These are phyloP conservation scores for Crepidotus variabilis DNA, from an alignment of 768 basidiomycete genomes.

Conservation along the genomic window DNA sequence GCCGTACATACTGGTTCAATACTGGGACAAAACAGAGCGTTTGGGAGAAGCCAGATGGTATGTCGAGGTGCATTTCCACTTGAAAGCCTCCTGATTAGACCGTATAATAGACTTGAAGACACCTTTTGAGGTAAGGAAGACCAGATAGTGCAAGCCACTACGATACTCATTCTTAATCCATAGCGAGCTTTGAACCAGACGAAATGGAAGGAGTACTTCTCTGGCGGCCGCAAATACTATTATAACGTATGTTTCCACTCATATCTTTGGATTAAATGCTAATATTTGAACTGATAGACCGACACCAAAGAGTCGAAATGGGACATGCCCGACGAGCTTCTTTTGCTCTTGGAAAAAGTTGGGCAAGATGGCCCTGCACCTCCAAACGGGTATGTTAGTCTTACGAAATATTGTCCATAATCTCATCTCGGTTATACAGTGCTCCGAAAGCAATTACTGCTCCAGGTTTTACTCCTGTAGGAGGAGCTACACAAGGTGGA, in stretches of 20 bases:
- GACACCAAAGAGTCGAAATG: conserved; percentile 93
- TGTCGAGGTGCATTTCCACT: conserved; percentile 15
- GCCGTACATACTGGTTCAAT: conserved; percentile 99
- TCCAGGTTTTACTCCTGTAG: conserved; percentile 40
- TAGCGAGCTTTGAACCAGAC: conserved; percentile 88
- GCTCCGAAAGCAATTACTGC: conserved; percentile 30
- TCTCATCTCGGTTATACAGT: conserved; percentile 10
- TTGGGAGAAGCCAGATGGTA: conserved; percentile 98
- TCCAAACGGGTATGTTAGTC: neutral
- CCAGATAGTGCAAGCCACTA: conserved; percentile 4
- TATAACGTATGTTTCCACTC: conserved; percentile 58
- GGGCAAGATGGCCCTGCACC: conserved; percentile 64
- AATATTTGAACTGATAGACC: conserved; percentile 41
- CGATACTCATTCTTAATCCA: conserved; percentile 12
- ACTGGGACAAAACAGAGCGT: conserved; percentile 84
- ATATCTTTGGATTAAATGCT: neutral
- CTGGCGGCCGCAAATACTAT: conserved; percentile 87
- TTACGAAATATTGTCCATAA: neutral
- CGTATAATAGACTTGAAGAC: conserved; percentile 70
- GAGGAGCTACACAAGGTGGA: conserved; percentile 49
- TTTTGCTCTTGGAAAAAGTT: conserved; percentile 79
- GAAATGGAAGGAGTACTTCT: conserved; percentile 95
- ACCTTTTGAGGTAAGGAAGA: conserved; percentile 71
- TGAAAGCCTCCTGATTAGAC: conserved; percentile 7
- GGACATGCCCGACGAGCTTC: conserved; percentile 94